Evolutionary conservation across 768 basidiomycete species (phyloP).

Genomic region (Agaricus blazei): DNA sequence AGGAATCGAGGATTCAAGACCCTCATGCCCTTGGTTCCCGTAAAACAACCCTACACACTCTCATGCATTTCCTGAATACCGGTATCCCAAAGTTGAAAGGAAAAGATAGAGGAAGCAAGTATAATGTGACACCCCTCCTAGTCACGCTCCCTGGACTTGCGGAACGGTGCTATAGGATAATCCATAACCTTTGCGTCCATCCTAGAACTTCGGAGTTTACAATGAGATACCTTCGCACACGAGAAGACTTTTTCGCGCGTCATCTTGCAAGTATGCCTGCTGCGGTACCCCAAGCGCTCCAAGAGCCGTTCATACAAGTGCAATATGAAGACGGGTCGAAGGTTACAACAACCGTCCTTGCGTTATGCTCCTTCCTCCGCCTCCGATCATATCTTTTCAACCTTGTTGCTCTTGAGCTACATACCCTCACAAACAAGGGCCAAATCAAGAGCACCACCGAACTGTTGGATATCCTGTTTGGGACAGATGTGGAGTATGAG

Average conservation of each 20-base stretch:
- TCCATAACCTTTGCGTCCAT: conserved; percentile 87
- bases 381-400: conserved; percentile 84
- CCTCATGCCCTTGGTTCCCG: conserved; percentile 69
- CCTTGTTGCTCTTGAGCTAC: conserved; percentile 82
- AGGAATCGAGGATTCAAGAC: conserved; percentile 67
- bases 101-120: conserved; percentile 34
- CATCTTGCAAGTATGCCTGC: conserved; percentile 79
- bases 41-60: conserved; percentile 71
- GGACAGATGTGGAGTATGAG: conserved; percentile 49
- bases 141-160: conserved; percentile 68
- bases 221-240: conserved; percentile 80
- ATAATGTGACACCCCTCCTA: conserved; percentile 48
- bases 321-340: conserved; percentile 69
- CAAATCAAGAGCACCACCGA: conserved; percentile 70
- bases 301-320: conserved; percentile 53
- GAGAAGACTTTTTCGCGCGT: conserved; percentile 84
- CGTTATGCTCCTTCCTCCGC: conserved; percentile 72
- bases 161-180: conserved; percentile 77
- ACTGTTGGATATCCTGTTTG: conserved; percentile 79
- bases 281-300: conserved; percentile 43
- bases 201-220: conserved; percentile 74
- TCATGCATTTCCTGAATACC: conserved; percentile 70
- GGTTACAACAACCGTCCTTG: conserved; percentile 60
- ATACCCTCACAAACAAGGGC: conserved; percentile 74
- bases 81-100: conserved; percentile 60